These are phyloP conservation scores for Aspergillus awamori DNA, from an alignment of 2,329 filamentous ascomycete genomes.

Conservation along the genomic window DNA sequence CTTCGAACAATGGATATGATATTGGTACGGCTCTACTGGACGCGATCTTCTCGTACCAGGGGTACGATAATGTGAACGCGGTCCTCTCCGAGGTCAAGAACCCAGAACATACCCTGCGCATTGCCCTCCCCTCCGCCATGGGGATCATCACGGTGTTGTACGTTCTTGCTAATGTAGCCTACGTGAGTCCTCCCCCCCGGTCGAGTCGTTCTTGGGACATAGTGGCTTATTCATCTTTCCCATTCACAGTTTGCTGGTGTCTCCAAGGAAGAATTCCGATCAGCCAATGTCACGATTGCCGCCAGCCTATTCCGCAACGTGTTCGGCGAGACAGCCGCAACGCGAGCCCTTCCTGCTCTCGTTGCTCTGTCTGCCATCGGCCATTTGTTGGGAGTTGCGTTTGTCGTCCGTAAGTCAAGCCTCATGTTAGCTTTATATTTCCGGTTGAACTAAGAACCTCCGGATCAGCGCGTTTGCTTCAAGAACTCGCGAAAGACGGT, in stretches of 20 bases:
- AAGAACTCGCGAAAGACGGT: slow-evolving; percentile 30
- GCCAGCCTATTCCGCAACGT: slow-evolving; percentile 53
- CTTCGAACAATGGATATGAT: slow-evolving; percentile 24
- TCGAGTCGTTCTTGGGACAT: background rate
- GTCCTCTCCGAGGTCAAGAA: slow-evolving; percentile 57
- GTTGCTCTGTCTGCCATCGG: slow-evolving; percentile 29
- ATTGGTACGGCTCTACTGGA: slow-evolving; percentile 38
- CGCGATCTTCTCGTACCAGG: slow-evolving; percentile 49
- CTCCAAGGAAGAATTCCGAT: slow-evolving; percentile 54
- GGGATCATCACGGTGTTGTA: slow-evolving; percentile 54
- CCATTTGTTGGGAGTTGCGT: slow-evolving; percentile 27
- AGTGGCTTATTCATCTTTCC: background rate
- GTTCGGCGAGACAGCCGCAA: slow-evolving; percentile 41
- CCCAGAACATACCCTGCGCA: slow-evolving; percentile 57
- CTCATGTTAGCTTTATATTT: background rate
- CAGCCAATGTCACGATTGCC: slow-evolving; percentile 55
- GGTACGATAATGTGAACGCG: slow-evolving; percentile 32
- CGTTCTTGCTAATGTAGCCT: slow-evolving; percentile 58
- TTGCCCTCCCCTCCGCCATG: slow-evolving; percentile 57
- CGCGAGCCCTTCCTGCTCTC: slow-evolving; percentile 23
- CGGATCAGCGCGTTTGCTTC: slow-evolving; percentile 24
- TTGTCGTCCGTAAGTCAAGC: slow-evolving; percentile 22
- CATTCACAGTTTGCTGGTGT: slow-evolving; percentile 51
- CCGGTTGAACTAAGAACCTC: background rate
- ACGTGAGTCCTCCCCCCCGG: slow-evolving; percentile 28